A percentile compares a stretch with the other conserved stretches of the same genome.
These are phyloP conservation scores for Ophiostoma perfectum DNA, from an alignment of 2,329 filamentous ascomycete species.

Conservation along the genomic window DNA sequence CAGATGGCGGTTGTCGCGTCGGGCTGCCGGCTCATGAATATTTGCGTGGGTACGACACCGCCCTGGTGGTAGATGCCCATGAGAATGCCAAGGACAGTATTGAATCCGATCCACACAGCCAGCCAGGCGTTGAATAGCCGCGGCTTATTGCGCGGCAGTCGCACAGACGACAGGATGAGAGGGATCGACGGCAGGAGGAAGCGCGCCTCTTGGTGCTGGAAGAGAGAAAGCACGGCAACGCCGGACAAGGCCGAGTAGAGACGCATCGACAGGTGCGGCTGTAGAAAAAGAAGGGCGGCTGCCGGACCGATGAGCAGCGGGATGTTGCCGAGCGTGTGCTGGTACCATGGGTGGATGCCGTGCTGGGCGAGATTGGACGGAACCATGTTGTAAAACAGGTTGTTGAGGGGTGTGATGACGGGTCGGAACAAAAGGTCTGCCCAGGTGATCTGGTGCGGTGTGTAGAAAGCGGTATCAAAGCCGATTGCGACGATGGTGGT, in stretches of 20 bases:
- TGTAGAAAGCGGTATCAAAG: conserved; percentile 82
- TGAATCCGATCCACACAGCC: conserved; percentile 63
- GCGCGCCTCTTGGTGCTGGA: conserved; percentile 74
- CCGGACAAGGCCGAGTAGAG: conserved; percentile 71
- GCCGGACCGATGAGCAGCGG: conserved; percentile 68
- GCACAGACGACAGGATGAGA: conserved; percentile 68
- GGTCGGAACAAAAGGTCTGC: conserved; percentile 58
- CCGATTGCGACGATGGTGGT: conserved; percentile 69
- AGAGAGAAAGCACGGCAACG: conserved; percentile 63
- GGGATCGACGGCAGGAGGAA: conserved; percentile 72
- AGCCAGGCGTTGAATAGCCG: conserved; percentile 51
- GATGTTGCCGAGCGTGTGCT: conserved; percentile 66
- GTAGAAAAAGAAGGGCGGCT: conserved; percentile 53
- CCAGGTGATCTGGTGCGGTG: conserved; percentile 57
- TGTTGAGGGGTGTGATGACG: conserved; percentile 71
- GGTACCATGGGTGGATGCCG: conserved; percentile 73
- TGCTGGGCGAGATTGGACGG: conserved; percentile 67
- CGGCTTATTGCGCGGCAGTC: conserved; percentile 53
- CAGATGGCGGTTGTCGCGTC: conserved; percentile 67
- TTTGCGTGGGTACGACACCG: conserved; percentile 68
- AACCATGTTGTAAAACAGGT: conserved; percentile 67
- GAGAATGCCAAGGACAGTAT: conserved; percentile 59
- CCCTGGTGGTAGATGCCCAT: conserved; percentile 83
- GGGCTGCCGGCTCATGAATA: conserved; percentile 64
- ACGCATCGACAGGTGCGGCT: conserved; percentile 53